Conservation (phyloP, 768 basidiomycete genomes). For the Suillus bovinus region DNA sequence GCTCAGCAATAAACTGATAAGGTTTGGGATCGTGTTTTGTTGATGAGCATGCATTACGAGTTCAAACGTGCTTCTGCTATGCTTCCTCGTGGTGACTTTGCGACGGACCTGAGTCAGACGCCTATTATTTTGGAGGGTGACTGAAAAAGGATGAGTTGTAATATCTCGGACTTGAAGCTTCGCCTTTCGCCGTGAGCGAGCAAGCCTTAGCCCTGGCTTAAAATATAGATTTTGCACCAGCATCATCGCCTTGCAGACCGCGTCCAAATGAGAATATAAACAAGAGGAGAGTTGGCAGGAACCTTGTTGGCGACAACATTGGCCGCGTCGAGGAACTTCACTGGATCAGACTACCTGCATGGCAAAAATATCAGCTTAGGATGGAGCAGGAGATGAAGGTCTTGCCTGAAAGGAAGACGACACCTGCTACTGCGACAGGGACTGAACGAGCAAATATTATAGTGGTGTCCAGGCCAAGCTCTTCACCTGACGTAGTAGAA, state of each 20-base stretch:
- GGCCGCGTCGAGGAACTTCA: conserved; percentile 41
- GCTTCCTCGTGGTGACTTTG: not conserved
- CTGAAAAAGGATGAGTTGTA: not conserved
- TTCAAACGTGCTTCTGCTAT: not conserved
- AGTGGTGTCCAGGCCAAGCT: conserved; percentile 47
- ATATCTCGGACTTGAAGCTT: conserved; percentile 15
- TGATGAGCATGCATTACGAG: not conserved
- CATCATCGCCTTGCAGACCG: conserved; percentile 50
- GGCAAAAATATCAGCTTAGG: not conserved
- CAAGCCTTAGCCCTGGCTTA: conserved; percentile 44
- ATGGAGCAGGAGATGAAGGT: not conserved
- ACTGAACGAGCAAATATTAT: conserved; percentile 46
- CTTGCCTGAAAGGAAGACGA: conserved; percentile 51
- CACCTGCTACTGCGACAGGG: conserved; percentile 47
- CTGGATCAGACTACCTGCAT: conserved; percentile 44
- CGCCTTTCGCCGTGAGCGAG: conserved; percentile 42
- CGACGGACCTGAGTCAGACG: not conserved
- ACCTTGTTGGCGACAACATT: conserved; percentile 40
- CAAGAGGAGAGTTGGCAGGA: conserved; percentile 34
- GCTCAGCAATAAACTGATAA: not conserved
- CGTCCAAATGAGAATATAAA: conserved; percentile 55
- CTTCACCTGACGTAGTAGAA: conserved; percentile 35
- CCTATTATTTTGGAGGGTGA: not conserved
- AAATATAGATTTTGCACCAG: conserved; percentile 39
- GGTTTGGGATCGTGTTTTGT: not conserved